Conservation (phyloP, 441 rosid genomes). For the Croton setiger region DNA sequence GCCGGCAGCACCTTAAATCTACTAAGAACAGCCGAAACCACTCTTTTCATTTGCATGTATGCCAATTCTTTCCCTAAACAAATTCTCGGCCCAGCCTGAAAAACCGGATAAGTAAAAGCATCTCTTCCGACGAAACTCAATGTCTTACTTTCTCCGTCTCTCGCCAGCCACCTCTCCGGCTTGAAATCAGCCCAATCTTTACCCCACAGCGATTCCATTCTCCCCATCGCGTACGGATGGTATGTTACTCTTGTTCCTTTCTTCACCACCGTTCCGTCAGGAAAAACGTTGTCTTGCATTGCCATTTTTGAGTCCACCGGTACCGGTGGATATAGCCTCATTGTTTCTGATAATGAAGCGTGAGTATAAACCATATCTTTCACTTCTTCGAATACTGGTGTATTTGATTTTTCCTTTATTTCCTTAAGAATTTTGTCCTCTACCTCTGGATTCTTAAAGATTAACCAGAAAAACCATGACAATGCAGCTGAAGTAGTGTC, state of each 20-base stretch:
- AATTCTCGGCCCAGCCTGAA: conserved; percentile 60
- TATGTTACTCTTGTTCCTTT: conserved; percentile 39
- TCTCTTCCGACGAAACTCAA: conserved; percentile 41
- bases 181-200: conserved; percentile 45
- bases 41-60: conserved; percentile 57
- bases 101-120: conserved; percentile 44
- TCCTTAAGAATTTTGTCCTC: conserved; percentile 44
- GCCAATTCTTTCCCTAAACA: conserved; percentile 69
- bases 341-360: conserved; percentile 46
- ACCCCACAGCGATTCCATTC: conserved; percentile 49
- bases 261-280: conserved; percentile 48
- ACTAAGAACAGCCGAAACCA: conserved; percentile 34
- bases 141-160: conserved; percentile 10
- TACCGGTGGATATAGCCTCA: conserved; percentile 58
- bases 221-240: conserved; percentile 57
- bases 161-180: conserved; percentile 55
- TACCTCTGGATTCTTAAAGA: conserved; percentile 37
- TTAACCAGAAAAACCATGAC: conserved; percentile 77
- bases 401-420: conserved; percentile 33
- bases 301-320: conserved; percentile 39
- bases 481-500: conserved; percentile 79
- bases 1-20: conserved; percentile 43
- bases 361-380: conserved; percentile 51
- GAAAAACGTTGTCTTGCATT: conserved; percentile 34
- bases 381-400: conserved; percentile 35